phyloP scores from a whole-genome alignment of 306 rosid species.

The Ormosia emarginata region DNA sequence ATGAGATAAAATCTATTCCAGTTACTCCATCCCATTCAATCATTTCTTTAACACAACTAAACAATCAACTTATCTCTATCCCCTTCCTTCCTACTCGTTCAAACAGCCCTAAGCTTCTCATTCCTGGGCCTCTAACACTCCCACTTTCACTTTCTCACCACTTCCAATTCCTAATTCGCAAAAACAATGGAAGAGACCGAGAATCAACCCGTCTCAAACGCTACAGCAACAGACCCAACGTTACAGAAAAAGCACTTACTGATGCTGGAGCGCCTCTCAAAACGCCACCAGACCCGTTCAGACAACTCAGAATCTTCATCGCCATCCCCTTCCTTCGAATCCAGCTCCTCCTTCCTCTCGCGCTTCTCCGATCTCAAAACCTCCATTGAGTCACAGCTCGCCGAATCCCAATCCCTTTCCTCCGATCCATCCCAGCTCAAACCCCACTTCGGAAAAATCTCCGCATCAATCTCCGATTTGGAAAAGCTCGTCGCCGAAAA shows the following conservation, averaged over 20 bases:
- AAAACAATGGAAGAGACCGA: constrained; percentile 22
- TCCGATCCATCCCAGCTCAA: constrained; percentile 42
- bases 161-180: neutral
- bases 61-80: no score
- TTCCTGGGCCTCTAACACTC: no score
- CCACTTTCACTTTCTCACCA: no score
- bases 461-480: constrained; percentile 65
- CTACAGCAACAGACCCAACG: constrained; percentile 18
- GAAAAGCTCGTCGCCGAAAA: constrained; percentile 77
- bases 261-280: constrained; percentile 72
- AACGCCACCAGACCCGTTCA: constrained; percentile 58
- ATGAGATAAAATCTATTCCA: no score
- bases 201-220: constrained; percentile 12
- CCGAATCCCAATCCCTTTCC: constrained; percentile 34
- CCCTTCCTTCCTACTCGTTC: no score
- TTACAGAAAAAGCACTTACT: constrained; percentile 64
- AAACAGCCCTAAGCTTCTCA: no score
- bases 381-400: constrained; percentile 51
- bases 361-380: constrained; percentile 49
- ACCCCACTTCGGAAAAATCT: constrained; percentile 47
- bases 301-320: constrained; percentile 39
- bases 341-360: constrained; percentile 60
- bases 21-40: no score
- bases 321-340: constrained; percentile 44
- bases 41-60: no score